Conservation (phyloP, 176 grass and related monocot genomes). For the Ananas comosus region DNA sequence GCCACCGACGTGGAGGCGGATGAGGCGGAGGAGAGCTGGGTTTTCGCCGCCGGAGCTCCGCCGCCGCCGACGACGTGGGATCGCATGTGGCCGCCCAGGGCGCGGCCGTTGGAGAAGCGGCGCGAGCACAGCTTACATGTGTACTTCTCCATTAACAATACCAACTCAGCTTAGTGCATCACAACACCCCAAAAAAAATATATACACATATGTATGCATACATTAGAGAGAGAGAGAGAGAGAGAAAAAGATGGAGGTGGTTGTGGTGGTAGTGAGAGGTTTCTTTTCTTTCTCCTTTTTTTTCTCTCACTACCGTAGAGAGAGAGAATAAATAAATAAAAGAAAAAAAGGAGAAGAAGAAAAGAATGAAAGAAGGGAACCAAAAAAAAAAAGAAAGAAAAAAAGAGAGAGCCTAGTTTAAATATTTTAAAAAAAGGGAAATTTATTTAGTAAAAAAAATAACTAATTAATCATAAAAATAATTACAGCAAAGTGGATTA, state of each 20-base stretch:
- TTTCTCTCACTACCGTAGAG: slow-evolving; percentile 8
- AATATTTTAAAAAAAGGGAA: slow-evolving; percentile 12
- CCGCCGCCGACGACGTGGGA: slow-evolving; percentile 36
- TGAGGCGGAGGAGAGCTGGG: slow-evolving; percentile 39
- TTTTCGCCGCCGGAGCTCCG: slow-evolving; percentile 15
- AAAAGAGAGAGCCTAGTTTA: background rate
- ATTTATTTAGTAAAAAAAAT: slow-evolving; percentile 2
- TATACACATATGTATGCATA: background rate
- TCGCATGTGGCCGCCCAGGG: slow-evolving; percentile 69
- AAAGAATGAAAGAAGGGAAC: no score
- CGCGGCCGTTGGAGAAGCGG: slow-evolving; percentile 72
- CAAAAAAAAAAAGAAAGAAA: slow-evolving; percentile 4
- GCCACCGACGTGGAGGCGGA: slow-evolving; percentile 36
- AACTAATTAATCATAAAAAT: slow-evolving; percentile 7
- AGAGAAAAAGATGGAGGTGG: background rate
- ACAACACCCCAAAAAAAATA: slow-evolving; percentile 27
- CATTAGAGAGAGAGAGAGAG: background rate
- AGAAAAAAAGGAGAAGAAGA: no score
- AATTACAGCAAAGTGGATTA: background rate
- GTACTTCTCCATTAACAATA: slow-evolving; percentile 58
- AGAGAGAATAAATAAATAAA: no score
- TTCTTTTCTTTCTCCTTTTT: slow-evolving; percentile 10
- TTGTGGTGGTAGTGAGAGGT: background rate
- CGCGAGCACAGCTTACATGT: slow-evolving; percentile 87
- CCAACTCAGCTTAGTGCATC: slow-evolving; percentile 19